A percentile compares a stretch with the other conserved stretches of the same genome.
Conservation (phyloP, 192 early-diverging fungal genomes). For the Linnemannia elongata region DNA sequence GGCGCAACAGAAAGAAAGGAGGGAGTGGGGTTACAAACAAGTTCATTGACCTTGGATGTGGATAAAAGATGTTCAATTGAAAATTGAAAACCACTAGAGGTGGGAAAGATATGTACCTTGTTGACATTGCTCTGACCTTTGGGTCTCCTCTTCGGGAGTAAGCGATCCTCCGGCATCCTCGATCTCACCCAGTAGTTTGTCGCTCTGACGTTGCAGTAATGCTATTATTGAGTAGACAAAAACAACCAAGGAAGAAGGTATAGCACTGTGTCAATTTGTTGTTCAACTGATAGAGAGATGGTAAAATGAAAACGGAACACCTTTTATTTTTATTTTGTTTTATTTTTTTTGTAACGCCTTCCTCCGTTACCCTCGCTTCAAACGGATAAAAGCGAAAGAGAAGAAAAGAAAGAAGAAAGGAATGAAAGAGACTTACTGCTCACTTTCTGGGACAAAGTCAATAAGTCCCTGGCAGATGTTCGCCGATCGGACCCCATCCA, state of each 20-base stretch:
- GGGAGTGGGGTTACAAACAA: not conserved
- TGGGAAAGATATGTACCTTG: conserved; percentile 20
- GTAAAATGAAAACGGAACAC: not conserved
- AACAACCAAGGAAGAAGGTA: not conserved
- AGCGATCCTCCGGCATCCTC: conserved; percentile 14
- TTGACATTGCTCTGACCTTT: conserved; percentile 25
- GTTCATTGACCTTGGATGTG: not conserved
- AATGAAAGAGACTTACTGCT: conserved; percentile 38
- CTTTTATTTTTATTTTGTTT: not conserved
- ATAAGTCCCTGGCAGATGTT: conserved; percentile 50
- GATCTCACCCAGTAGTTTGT: conserved; percentile 28
- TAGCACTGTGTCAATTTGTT: not conserved
- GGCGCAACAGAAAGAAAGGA: not conserved
- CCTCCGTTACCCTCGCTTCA: not conserved
- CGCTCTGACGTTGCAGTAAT: conserved; percentile 40
- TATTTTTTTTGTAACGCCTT: not conserved
- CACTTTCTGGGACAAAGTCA: conserved; percentile 54
- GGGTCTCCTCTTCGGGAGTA: conserved; percentile 11
- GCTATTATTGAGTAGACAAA: conserved; percentile 1
- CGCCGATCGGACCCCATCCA: conserved; percentile 46
- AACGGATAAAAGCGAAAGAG: not conserved
- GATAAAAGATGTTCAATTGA: conserved; percentile 4
- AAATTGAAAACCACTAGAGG: too few relatives aligned
- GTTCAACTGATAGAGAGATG: not conserved
- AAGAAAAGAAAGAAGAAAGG: not conserved